A percentile compares a stretch with the other conserved stretches of the same genome.
These are phyloP conservation scores for Penicillium silybi DNA, from an alignment of 495 filamentous ascomycete genomes.

Conservation along the genomic window DNA sequence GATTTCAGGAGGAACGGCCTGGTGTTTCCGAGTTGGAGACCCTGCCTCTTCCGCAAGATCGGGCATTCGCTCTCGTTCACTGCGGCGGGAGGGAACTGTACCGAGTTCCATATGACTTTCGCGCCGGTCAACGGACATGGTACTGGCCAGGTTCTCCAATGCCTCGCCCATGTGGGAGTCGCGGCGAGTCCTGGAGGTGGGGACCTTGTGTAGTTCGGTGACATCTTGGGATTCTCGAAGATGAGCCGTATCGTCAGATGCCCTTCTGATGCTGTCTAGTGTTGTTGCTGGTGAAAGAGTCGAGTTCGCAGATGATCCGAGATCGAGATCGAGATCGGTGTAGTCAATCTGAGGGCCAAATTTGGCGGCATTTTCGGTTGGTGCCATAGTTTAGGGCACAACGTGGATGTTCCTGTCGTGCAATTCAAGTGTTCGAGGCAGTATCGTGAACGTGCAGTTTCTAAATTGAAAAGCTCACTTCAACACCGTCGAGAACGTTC, in stretches of 20 bases:
- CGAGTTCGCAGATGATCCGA: constrained; percentile 7
- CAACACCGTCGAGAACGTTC: neutral
- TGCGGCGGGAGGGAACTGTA: constrained; percentile 10
- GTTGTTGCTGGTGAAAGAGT: constrained; percentile 3
- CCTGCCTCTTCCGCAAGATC: constrained; percentile 15
- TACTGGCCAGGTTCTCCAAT: constrained; percentile 12
- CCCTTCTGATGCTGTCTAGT: constrained; percentile 3
- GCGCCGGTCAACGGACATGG: constrained; percentile 2
- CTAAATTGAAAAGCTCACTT: neutral
- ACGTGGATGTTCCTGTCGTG: neutral
- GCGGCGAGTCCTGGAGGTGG: constrained; percentile 8
- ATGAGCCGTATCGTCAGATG: neutral
- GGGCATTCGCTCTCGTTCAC: constrained; percentile 11
- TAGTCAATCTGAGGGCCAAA: neutral
- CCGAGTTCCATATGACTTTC: constrained; percentile 6
- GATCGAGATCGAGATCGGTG: too few relatives aligned
- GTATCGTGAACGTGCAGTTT: neutral
- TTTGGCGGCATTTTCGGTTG: neutral
- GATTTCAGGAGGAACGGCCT: constrained; percentile 13
- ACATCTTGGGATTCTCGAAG: constrained; percentile 9
- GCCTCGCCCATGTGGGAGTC: constrained; percentile 20
- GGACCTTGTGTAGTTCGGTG: constrained; percentile 8
- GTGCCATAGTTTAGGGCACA: constrained; percentile 1
- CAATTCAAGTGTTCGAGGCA: neutral
- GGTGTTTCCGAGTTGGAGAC: constrained; percentile 2